These are phyloP conservation scores for Sporothrix phasma DNA, from an alignment of 2,329 filamentous ascomycete genomes.

Conservation along the genomic window DNA sequence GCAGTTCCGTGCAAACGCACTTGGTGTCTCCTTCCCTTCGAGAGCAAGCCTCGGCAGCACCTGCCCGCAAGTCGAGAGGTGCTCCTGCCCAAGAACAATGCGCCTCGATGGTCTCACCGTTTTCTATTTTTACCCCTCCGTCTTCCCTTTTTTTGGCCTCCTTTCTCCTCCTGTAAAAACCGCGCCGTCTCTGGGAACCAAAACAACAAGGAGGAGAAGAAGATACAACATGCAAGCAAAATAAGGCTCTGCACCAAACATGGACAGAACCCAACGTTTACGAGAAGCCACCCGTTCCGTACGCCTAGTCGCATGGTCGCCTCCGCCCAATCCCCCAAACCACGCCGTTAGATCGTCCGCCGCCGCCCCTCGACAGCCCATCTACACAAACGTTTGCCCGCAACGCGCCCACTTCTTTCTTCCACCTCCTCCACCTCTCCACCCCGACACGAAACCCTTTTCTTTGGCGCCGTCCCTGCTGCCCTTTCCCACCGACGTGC, in stretches of 20 bases:
- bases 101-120: not conserved
- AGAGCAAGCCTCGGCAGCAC: not conserved
- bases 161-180: not conserved
- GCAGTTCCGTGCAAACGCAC: not conserved
- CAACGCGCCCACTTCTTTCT: not conserved
- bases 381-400: not conserved
- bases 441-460: not conserved
- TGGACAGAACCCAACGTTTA: not conserved
- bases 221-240: too few relatives aligned
- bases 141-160: not conserved
- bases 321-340: not conserved
- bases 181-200: not conserved
- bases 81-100: not conserved
- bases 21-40: not conserved
- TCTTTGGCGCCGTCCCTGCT: not conserved
- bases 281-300: too few relatives aligned
- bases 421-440: not conserved
- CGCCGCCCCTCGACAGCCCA: not conserved
- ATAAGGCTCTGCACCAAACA: not conserved
- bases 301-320: not conserved
- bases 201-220: not conserved
- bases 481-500: not conserved
- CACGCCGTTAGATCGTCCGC: constrained; percentile 10
- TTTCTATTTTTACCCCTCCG: not conserved
- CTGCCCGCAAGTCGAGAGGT: not conserved